phyloP scores from a whole-genome alignment of 2,329 filamentous ascomycete species.

The Rugonectria rugulosa region DNA sequence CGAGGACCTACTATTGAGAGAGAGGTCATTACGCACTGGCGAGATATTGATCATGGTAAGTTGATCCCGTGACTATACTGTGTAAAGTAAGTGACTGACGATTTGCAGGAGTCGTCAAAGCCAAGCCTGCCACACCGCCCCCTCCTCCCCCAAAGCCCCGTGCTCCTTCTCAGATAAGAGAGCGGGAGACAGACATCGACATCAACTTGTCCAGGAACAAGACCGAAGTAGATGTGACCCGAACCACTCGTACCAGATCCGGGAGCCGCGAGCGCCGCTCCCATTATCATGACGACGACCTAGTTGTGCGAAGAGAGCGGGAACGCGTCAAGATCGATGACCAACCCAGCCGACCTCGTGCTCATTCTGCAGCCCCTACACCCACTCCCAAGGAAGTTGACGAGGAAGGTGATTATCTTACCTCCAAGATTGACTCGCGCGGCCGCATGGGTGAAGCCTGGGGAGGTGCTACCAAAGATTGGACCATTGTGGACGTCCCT shows the following conservation, averaged over 20 bases:
- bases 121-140: slow-evolving; percentile 53
- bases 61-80: no score
- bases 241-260: slow-evolving; percentile 47
- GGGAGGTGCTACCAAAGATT: slow-evolving; percentile 77
- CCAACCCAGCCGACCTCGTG: slow-evolving; percentile 54
- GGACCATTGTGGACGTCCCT: slow-evolving; percentile 84
- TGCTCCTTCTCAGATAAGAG: slow-evolving; percentile 50
- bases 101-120: slow-evolving; percentile 54
- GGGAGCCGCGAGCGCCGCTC: slow-evolving; percentile 50
- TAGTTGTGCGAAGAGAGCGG: slow-evolving; percentile 67
- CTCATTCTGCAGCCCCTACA: slow-evolving; percentile 58
- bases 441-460: slow-evolving; percentile 76
- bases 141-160: slow-evolving; percentile 58
- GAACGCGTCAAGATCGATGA: slow-evolving; percentile 57
- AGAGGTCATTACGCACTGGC: slow-evolving; percentile 88
- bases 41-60: slow-evolving; percentile 86
- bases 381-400: slow-evolving; percentile 48
- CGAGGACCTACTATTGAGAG: slow-evolving; percentile 82
- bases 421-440: slow-evolving; percentile 62
- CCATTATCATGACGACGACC: slow-evolving; percentile 67
- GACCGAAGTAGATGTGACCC: slow-evolving; percentile 65
- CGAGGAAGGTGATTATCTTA: slow-evolving; percentile 71
- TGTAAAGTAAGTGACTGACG: no score
- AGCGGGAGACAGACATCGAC: slow-evolving; percentile 68
- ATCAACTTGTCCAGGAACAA: slow-evolving; percentile 62